Evolutionary conservation across 768 basidiomycete species (phyloP), one percentile per base, ranked within the genome.

Genomic region (Rossbeevera mucosa): DNA sequence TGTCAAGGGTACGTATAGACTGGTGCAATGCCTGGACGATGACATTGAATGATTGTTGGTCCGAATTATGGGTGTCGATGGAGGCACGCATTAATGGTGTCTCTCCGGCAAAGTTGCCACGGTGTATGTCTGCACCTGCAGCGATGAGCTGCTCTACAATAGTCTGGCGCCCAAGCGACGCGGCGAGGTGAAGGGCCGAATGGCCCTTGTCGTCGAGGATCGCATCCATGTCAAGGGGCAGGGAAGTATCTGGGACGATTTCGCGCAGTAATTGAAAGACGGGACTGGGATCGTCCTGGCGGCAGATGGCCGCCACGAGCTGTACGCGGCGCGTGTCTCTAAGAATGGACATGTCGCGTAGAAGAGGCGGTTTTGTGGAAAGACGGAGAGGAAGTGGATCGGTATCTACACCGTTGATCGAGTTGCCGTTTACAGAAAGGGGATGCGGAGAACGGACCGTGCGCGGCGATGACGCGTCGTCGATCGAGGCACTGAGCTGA

Each of bases 151-250:
- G 80, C 22, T 82, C 80, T 16, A 91, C 80, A 29, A 80, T 82
- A 22, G 77, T 74, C 45, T 81, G 77, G 20, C 90, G 80, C 0
- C 85, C 90, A 46, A 97, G 76, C 41, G 93, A 90, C 6, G 93
- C 85, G 1, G 96, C 94, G 55, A 97, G 80, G 66, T 99, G 96
- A 13, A 99, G 76, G 9, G 94, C 88, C 0, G 94, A 92, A 67
- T 99, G 96, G 0, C 92, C 91, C 61, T 93, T 88, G 57, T 96
- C 91, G 61, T 99, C 96, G 38, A 99, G 79, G 38, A 95, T 77
- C n/a, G 80, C 76, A 64, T 98, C 89, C 44, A 91, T 72, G 53
- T 94, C 91, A 31, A 63, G 50, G 6, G 68, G 63, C 16, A 63
- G 51, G 21, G 67, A 63, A 14, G 70, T 63, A 48, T 76, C 66